A percentile compares a stretch with the other conserved stretches of the same genome.
Conservation (phyloP, 371 early-diverging fungal genomes). For the Amoeboradix gromovi region DNA sequence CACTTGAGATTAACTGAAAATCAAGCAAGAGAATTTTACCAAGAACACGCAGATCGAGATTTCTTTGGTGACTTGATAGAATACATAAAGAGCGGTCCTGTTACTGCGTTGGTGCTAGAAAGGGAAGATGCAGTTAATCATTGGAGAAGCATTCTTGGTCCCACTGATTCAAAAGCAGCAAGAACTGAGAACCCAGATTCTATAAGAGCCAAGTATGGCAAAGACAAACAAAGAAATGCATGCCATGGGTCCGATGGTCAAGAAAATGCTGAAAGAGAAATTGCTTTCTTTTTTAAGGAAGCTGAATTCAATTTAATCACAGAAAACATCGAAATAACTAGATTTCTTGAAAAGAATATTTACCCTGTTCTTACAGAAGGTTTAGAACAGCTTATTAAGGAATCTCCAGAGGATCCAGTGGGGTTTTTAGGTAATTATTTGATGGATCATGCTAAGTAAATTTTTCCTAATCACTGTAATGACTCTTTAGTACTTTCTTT, state of each 20-base stretch:
- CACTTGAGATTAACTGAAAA: slow-evolving; percentile 2
- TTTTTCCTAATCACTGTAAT: too few species aligned
- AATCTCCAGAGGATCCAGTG: slow-evolving; percentile 19
- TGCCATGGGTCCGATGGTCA: slow-evolving; percentile 38
- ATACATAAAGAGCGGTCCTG: slow-evolving; percentile 6
- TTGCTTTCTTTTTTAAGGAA: slow-evolving; percentile 22
- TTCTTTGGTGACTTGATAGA: background rate
- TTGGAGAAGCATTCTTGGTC: slow-evolving; percentile 7
- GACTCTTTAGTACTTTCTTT: too few species aligned
- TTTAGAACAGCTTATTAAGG: slow-evolving; percentile 17
- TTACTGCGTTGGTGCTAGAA: slow-evolving; percentile 6
- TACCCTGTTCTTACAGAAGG: slow-evolving; percentile 19
- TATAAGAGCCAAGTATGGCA: slow-evolving; percentile 22
- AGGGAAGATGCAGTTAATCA: slow-evolving; percentile 5
- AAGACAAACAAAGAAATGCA: slow-evolving; percentile 30
- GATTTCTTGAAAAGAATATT: slow-evolving; percentile 13
- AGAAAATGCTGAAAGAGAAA: slow-evolving; percentile 31
- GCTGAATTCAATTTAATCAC: background rate
- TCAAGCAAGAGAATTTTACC: slow-evolving; percentile 4
- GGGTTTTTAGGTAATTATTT: background rate
- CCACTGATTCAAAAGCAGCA: slow-evolving; percentile 6
- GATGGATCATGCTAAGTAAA: too few species aligned
- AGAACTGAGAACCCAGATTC: slow-evolving; percentile 8
- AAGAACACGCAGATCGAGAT: background rate
- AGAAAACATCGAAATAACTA: background rate